Evolutionary conservation across 345 rosid genomes (phyloP).

Genomic region (Arabidopsis arenosa): DNA sequence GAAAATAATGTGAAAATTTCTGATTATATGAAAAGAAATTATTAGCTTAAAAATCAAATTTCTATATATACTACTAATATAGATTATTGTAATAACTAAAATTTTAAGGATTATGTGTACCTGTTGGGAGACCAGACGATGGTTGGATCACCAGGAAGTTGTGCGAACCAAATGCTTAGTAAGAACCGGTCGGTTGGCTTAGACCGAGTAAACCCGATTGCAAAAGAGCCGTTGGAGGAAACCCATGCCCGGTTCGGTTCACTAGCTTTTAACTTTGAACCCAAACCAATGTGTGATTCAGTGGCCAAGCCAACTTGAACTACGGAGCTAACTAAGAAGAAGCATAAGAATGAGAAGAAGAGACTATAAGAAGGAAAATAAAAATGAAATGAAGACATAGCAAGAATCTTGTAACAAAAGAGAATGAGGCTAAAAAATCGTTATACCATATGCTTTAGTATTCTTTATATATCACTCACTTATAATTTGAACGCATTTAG

Average conservation of each 20-base stretch:
- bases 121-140: constrained; percentile 85
- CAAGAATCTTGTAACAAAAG: constrained; percentile 25
- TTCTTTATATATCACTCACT: constrained; percentile 33
- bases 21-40: not conserved
- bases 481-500: constrained; percentile 33
- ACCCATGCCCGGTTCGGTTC: constrained; percentile 55
- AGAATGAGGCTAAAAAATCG: constrained; percentile 25
- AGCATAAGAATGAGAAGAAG: constrained; percentile 32
- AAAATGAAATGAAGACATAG: constrained; percentile 32
- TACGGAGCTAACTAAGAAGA: constrained; percentile 30
- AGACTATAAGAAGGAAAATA: constrained; percentile 20
- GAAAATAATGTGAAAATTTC: constrained; percentile 22
- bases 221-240: constrained; percentile 77
- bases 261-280: constrained; percentile 66
- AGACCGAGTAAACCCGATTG: constrained; percentile 67
- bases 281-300: constrained; percentile 52
- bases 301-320: constrained; percentile 46
- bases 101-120: constrained; percentile 40
- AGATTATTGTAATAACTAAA: constrained; percentile 1
- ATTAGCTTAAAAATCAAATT: not conserved
- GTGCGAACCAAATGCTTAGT: constrained; percentile 72
- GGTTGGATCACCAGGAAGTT: constrained; percentile 80
- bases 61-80: not conserved
- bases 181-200: constrained; percentile 48
- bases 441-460: constrained; percentile 25